Base-by-base conservation (phyloP, 2,329 filamentous ascomycete genomes). In the Beauveria rudraprayagi region DNA sequence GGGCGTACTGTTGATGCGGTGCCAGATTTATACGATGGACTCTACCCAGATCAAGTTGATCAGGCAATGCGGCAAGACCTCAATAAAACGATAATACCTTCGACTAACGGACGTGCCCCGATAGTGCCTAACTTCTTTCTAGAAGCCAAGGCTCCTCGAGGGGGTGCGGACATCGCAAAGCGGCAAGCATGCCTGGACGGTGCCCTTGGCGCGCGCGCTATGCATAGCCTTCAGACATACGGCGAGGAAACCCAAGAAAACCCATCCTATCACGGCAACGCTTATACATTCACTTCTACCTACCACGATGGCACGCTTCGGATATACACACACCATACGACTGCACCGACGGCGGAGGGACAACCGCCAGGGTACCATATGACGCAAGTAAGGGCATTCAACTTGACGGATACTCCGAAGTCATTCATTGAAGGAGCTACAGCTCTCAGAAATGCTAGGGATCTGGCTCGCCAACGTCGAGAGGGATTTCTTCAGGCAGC, bases 101-200 rank as follows among this genome's bases (percentile, higher is more conserved):
- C 19, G 8, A 56, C 9, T 8, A 19, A 61, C 14, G 43, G 3
- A 6, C 30, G 19, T 3, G 59, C 34, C 8, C 74, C 73, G 0
- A 62, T 73, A 7, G 68, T 65, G 37, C 75, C 74, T 3, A 78
- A 78, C 65, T 75, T 78, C 61, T 78, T 79, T 61, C 22, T 78
- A 1, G 73, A 73, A 55, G 71, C 66, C 0, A 78, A 78, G 62
- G 72, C 71, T 1, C 73, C 71, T 9, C 60, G 71, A 60, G 71
- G 72, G 4, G 67, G 63, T 46, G 9, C 56, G 6, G 68, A 61
- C 7, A 22, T 60, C 6, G 72, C 69, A 14, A 65, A 14, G 47
- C 68, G 70, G 30, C 74, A 77, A 62, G 74, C 70, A 57, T 68
- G 67, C 55, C 72, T 75, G 52, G 68, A 78, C 61, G 72, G 75